Evolutionary conservation across 768 basidiomycete genomes (phyloP), one percentile per base, ranked within the genome.

Genomic region (Rubroboletus satanas): DNA sequence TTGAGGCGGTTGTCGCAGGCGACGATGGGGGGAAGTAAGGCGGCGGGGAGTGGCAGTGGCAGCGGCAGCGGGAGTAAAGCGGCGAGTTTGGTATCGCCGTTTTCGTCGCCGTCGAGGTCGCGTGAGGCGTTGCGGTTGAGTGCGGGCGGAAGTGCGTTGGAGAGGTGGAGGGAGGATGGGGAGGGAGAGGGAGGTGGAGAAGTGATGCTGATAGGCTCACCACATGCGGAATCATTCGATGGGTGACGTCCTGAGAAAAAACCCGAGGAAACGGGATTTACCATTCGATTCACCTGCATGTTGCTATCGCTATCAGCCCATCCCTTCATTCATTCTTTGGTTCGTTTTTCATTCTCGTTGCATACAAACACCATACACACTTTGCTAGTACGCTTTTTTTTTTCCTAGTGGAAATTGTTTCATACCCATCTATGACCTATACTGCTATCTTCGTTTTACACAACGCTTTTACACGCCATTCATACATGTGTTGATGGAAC

Each of bases 1-100:
- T 36, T 70, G 18, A 57, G 58, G 15, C 61, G 65, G 45, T 23
- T 64, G 43, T 66, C 67, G 48, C 60, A 57, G 45, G 60, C 66
- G 52, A 62, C 57, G 21, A 46, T 36, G 6, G 49, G 46, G 8
- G 33, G 46, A 21, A 23, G 36, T 33, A 48, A 35, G n/a, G 4
- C n/a, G 37, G 5, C 2, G 18, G 12, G 11, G 12, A 10, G 15
- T 17, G n/a, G 21, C 29, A 10, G 15, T 17, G n/a, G 21, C 29
- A 12, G 7, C 18, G 31, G 45, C 28, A 44, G 5, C 4, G 28
- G 35, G 7, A n/a, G 29, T 0, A 29, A 21, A 18, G 39, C 8
- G 4, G 4, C 29, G 5, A n/a, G 12, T 47, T 17, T 35, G 1
- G 0, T 7, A 29, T 54, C 49, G 31, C 55, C 53, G 5, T 39